Percentiles rank a stretch among this genome's conserved stretches.
These are phyloP conservation scores for Nissolia schottii DNA, from an alignment of 306 rosid genomes.

Conservation along the genomic window DNA sequence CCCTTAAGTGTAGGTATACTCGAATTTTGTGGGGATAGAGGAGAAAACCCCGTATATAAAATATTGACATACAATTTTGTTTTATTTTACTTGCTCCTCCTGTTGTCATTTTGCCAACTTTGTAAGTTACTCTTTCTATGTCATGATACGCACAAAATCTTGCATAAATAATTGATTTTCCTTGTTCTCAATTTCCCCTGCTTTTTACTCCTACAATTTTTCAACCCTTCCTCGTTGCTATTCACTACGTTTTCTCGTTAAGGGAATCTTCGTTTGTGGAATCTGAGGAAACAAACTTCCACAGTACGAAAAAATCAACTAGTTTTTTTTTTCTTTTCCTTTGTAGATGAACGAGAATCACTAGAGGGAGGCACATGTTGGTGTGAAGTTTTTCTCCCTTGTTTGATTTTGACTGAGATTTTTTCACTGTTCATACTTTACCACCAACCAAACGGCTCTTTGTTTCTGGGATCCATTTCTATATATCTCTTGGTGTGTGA, in stretches of 20 bases:
- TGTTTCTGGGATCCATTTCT: conserved; percentile 3
- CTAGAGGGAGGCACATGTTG: conserved; percentile 27
- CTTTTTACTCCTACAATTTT: neutral
- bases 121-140: neutral
- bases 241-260: conserved; percentile 40
- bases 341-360: conserved; percentile 30
- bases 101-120: conserved; percentile 9
- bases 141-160: neutral
- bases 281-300: conserved; percentile 50
- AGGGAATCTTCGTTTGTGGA: conserved; percentile 56
- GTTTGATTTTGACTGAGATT: conserved; percentile 21
- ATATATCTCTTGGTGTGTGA: neutral
- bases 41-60: no score
- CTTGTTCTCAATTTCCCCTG: neutral
- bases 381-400: conserved; percentile 19
- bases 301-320: conserved; percentile 27
- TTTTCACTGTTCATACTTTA: neutral
- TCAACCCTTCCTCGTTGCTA: neutral
- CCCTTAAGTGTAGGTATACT: no score
- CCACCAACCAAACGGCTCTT: conserved; percentile 35
- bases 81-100: neutral
- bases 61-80: neutral
- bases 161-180: conserved; percentile 8
- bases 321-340: conserved; percentile 20
- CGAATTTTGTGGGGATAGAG: no score